A percentile compares a stretch with the other conserved stretches of the same genome.
Conservation (phyloP, 345 rosid genomes). For the Acer campestre region DNA sequence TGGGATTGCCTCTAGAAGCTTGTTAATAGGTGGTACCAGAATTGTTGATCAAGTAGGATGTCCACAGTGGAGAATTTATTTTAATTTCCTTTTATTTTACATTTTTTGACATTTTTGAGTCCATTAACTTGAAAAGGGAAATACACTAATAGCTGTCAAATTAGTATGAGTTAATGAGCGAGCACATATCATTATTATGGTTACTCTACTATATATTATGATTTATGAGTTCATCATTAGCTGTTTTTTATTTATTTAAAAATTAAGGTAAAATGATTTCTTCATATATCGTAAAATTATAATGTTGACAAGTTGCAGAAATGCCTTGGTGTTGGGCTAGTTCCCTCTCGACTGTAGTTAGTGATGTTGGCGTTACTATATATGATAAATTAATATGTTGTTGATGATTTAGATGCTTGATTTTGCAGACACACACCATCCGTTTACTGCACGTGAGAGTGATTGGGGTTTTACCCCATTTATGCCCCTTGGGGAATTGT, state of each 20-base stretch:
- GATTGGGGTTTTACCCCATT: conserved; percentile 71
- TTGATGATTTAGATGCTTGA: neutral
- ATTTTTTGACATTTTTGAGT: too few species aligned
- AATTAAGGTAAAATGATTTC: neutral
- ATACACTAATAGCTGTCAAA: too few species aligned
- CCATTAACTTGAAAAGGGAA: too few species aligned
- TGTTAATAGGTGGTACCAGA: neutral
- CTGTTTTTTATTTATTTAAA: neutral
- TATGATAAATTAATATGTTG: neutral
- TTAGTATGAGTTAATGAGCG: neutral
- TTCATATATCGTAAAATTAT: neutral
- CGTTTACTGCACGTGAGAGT: conserved; percentile 51
- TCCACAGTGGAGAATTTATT: too few species aligned
- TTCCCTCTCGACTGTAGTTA: neutral
- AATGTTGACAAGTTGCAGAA: neutral
- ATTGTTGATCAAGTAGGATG: too few species aligned
- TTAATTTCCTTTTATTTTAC: too few species aligned
- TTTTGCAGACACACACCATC: conserved; percentile 57
- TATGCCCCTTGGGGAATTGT: conserved; percentile 55
- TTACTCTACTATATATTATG: neutral
- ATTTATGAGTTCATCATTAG: neutral
- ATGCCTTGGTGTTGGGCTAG: neutral
- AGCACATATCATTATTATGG: neutral
- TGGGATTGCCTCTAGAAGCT: neutral
- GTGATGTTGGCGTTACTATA: neutral